Percentiles rank a stretch among this genome's conserved stretches.
These are phyloP conservation scores for Ophiognomonia clavigignenti-juglandacearum DNA, from an alignment of 2,329 filamentous ascomycete species.

Conservation along the genomic window DNA sequence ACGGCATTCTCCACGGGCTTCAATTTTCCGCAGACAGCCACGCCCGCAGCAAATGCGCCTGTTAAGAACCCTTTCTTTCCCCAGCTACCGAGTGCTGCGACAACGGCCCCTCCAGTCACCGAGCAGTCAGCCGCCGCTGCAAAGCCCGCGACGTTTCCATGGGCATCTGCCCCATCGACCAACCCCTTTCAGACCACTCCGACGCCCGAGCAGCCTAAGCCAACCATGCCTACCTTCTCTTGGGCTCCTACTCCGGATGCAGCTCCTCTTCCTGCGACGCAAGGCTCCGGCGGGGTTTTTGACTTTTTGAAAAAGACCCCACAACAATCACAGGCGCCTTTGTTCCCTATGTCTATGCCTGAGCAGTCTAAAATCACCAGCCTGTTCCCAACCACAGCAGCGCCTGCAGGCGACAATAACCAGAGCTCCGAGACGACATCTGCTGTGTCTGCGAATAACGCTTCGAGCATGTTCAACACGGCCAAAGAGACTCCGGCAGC, in stretches of 20 bases:
- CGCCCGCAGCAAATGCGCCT: background rate
- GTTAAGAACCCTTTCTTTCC: constrained; percentile 9
- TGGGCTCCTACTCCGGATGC: background rate
- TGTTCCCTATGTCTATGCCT: background rate
- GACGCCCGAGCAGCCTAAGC: background rate
- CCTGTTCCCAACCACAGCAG: background rate
- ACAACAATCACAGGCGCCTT: background rate
- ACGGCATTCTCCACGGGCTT: background rate
- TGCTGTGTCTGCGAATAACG: background rate
- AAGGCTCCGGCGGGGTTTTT: constrained; percentile 2
- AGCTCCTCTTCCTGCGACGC: background rate
- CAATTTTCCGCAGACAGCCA: background rate
- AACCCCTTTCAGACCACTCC: background rate
- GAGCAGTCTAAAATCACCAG: background rate
- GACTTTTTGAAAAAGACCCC: constrained; percentile 5
- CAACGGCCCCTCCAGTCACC: background rate
- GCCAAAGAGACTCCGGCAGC: background rate
- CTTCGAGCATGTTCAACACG: background rate
- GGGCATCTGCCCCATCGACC: background rate
- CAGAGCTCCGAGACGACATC: background rate
- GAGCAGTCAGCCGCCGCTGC: background rate
- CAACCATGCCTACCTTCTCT: background rate
- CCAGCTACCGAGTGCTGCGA: background rate
- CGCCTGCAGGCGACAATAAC: background rate
- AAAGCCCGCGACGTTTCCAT: constrained; percentile 2